Evolutionary conservation across 352 stramenopile species (phyloP).

Genomic region (Aphanomyces invadans): DNA sequence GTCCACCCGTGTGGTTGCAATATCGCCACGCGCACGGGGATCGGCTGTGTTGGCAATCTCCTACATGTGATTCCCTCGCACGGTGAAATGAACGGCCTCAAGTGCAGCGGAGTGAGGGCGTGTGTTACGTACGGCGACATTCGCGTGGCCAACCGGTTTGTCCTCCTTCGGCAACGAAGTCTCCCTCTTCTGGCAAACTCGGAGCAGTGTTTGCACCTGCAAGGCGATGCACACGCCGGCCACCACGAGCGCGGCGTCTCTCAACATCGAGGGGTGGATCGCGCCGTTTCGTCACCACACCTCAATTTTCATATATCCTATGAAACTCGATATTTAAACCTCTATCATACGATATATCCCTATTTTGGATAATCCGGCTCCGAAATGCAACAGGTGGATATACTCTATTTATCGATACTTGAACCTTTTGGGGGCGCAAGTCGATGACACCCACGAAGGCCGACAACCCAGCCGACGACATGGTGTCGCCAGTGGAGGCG

Average conservation of each 20-base stretch:
- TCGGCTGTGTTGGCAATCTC: neutral
- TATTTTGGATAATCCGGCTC: no score
- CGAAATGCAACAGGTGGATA: no score
- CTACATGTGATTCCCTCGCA: neutral
- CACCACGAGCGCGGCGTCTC: neutral
- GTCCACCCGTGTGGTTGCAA: slow-evolving; percentile 1
- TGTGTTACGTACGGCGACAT: no score
- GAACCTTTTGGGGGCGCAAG: no score
- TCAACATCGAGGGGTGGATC: neutral
- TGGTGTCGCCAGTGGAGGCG: no score
- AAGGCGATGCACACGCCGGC: neutral
- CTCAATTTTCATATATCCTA: neutral
- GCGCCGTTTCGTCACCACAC: neutral
- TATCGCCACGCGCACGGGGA: neutral
- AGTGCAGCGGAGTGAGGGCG: no score
- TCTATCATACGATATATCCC: no score
- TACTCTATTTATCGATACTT: no score
- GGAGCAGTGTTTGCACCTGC: slow-evolving; percentile 1
- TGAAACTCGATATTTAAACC: neutral
- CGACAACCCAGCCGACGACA: no score
- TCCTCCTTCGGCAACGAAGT: neutral
- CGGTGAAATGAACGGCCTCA: no score
- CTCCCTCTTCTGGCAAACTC: neutral
- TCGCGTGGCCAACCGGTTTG: neutral
- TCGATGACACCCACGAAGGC: no score